phyloP scores from a whole-genome alignment of 805 yeast species.

The Helenozyma baotianmanensis region DNA sequence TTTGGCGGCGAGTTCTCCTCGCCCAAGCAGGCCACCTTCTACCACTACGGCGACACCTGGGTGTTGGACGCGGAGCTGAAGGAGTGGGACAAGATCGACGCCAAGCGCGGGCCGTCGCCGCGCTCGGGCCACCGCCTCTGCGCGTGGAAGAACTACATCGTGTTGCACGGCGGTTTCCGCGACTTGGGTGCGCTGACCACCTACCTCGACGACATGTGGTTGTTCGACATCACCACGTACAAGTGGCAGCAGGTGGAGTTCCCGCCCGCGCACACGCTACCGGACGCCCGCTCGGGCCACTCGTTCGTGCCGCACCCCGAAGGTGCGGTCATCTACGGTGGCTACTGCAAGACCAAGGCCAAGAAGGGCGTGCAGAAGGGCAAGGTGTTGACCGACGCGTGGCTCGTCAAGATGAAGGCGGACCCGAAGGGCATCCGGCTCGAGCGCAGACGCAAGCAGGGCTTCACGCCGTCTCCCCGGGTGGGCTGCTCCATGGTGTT shows the following conservation, averaged over 20 bases:
- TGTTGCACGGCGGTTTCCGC: slow-evolving; percentile 88
- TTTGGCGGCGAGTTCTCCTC: slow-evolving; percentile 98
- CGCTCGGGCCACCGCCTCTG: slow-evolving; percentile 92
- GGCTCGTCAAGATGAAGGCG: slow-evolving; percentile 83
- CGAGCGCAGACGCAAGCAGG: slow-evolving; percentile 87
- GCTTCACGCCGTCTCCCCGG: slow-evolving; percentile 85
- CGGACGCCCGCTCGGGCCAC: slow-evolving; percentile 94
- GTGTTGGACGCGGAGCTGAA: slow-evolving; percentile 75
- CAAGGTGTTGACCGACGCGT: slow-evolving; percentile 77
- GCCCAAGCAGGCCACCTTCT: slow-evolving; percentile 92
- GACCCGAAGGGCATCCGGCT: slow-evolving; percentile 75
- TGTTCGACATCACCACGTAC: slow-evolving; percentile 82
- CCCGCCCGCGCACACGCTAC: slow-evolving; percentile 73
- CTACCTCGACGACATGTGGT: slow-evolving; percentile 83
- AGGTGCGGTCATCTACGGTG: slow-evolving; percentile 88
- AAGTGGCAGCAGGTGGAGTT: slow-evolving; percentile 90
- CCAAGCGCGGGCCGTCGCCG: slow-evolving; percentile 71
- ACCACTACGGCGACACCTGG: slow-evolving; percentile 97
- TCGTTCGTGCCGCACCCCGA: slow-evolving; percentile 74
- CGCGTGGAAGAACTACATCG: slow-evolving; percentile 84
- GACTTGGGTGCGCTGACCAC: slow-evolving; percentile 83
- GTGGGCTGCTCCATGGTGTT: slow-evolving; percentile 90
- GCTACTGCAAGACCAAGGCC: slow-evolving; percentile 90
- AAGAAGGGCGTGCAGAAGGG: slow-evolving; percentile 87
- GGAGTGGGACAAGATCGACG: slow-evolving; percentile 87